Evolutionary conservation across 1,284 basidiomycete species (phyloP).

Genomic region (Cystobasidium pallidum): DNA sequence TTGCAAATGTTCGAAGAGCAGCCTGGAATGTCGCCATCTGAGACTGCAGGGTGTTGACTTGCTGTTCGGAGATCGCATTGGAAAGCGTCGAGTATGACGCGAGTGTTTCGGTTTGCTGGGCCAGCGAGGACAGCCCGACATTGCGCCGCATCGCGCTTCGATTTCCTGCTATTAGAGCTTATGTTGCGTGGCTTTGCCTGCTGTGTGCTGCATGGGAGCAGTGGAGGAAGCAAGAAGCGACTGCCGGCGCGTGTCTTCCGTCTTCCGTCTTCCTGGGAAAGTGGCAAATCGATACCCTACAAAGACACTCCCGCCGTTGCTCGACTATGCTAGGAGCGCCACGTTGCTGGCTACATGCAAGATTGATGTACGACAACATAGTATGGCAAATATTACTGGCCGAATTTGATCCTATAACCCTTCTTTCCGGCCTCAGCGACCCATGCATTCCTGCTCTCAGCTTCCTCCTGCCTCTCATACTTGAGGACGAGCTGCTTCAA

Average conservation of each 20-base stretch:
- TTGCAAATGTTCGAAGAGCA: conserved; percentile 78
- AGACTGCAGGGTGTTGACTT: conserved; percentile 75
- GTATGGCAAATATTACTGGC: background rate
- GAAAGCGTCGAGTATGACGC: conserved; percentile 76
- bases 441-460: conserved; percentile 24
- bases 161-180: background rate
- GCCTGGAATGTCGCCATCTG: conserved; percentile 84
- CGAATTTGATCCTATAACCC: conserved; percentile 31
- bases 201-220: too few relatives aligned
- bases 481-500: conserved; percentile 81
- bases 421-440: conserved; percentile 23
- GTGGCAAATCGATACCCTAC: background rate
- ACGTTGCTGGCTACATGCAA: too few relatives aligned
- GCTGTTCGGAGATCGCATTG: conserved; percentile 71
- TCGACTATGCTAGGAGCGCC: too few relatives aligned
- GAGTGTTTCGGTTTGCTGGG: conserved; percentile 57
- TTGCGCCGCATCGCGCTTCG: conserved; percentile 59
- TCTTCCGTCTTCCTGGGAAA: too few relatives aligned
- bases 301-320: too few relatives aligned
- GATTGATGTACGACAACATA: conserved; percentile 8
- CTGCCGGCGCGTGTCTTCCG: too few relatives aligned
- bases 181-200: too few relatives aligned
- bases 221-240: too few relatives aligned
- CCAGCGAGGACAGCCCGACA: conserved; percentile 61
- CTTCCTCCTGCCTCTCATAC: conserved; percentile 56